These are phyloP conservation scores for Colletotrichum kahawae DNA, from an alignment of 2,329 filamentous ascomycete species.

Conservation along the genomic window DNA sequence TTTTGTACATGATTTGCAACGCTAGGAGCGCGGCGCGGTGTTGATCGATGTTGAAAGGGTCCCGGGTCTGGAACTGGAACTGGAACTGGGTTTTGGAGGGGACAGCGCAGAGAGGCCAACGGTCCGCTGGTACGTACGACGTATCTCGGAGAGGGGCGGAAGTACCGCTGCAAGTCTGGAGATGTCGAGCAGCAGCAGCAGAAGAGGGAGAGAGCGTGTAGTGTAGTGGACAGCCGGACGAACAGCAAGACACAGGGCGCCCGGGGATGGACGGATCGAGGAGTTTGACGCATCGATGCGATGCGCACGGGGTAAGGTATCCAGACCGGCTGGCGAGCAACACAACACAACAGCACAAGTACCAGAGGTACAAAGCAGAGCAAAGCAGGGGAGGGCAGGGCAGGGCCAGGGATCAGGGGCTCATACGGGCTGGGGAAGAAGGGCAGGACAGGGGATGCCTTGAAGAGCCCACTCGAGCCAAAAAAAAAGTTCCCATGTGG, in stretches of 20 bases:
- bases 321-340: not conserved
- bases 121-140: not conserved
- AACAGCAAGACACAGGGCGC: not conserved
- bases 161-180: not conserved
- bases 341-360: not conserved
- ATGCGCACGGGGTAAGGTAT: constrained; percentile 3
- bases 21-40: not conserved
- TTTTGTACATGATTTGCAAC: not conserved
- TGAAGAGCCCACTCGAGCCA: constrained; percentile 8
- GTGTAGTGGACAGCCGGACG: not conserved
- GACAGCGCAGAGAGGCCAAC: not conserved
- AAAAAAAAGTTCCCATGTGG: constrained; percentile 21
- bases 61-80: not conserved
- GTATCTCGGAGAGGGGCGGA: not conserved
- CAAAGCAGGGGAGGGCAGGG: not conserved
- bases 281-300: not conserved
- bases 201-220: not conserved
- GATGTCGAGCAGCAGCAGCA: not conserved
- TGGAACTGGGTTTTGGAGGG: not conserved
- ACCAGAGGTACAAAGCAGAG: not conserved
- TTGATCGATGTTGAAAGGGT: not conserved
- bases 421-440: constrained; percentile 9
- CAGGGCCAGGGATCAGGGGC: not conserved
- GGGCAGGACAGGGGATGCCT: not conserved
- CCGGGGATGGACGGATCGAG: not conserved